A percentile compares a stretch with the other conserved stretches of the same genome.
Evolutionary conservation across 2,329 filamentous ascomycete species (phyloP).

Genomic region (Fusarium globosum): DNA sequence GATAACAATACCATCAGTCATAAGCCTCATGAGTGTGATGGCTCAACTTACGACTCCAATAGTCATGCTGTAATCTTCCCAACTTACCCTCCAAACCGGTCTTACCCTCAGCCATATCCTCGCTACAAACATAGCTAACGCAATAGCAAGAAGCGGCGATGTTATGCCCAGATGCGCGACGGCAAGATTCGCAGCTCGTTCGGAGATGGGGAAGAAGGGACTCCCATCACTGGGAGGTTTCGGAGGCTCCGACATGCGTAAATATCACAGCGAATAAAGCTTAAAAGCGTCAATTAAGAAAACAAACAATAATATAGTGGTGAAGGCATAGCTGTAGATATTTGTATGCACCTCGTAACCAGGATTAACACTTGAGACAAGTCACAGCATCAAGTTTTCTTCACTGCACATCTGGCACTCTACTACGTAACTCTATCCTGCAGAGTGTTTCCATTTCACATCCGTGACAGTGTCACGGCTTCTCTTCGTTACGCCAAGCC

Average conservation of each 20-base stretch:
- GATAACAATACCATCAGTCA: not conserved
- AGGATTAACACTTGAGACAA: slow-evolving; percentile 2
- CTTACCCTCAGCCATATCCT: slow-evolving; percentile 3
- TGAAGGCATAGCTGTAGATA: slow-evolving; percentile 7
- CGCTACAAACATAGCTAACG: not conserved
- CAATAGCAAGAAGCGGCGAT: not conserved
- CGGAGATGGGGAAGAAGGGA: slow-evolving; percentile 3
- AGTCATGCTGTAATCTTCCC: slow-evolving; percentile 9
- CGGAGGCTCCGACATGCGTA: not conserved
- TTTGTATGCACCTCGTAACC: slow-evolving; percentile 2
- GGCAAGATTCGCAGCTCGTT: not conserved
- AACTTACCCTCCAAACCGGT: slow-evolving; percentile 1
- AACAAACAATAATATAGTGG: not conserved
- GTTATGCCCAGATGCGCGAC: not conserved
- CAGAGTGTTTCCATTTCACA: not conserved
- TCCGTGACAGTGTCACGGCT: not conserved
- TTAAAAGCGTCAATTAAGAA: not conserved
- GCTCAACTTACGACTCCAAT: slow-evolving; percentile 9
- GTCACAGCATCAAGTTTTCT: not conserved
- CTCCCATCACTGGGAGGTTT: slow-evolving; percentile 13
- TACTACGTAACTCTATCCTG: not conserved
- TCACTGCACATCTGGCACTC: not conserved
- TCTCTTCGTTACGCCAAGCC: not conserved
- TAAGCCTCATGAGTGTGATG: no score
- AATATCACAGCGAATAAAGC: not conserved